Base-by-base conservation (phyloP, 2,329 filamentous ascomycete genomes). In the Herpotrichia juniperi region DNA sequence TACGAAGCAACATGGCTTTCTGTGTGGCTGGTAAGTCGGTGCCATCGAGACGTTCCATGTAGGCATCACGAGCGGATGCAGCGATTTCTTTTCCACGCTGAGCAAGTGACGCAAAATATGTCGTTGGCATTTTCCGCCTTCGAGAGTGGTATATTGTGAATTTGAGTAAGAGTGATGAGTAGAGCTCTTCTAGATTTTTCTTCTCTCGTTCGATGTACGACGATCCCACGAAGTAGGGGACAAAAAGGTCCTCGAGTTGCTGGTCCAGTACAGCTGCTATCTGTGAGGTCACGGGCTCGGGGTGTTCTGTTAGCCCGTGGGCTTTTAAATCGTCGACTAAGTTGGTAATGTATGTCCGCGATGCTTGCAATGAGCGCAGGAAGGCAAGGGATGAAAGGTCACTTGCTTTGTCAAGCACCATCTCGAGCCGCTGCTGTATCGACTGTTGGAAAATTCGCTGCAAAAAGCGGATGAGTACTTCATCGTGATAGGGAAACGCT, bases 361-460 rank as follows among this genome's bases (percentile, higher is more conserved):
- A 94, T 7, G 93, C 90, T 74, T 99, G 96, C 11, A 99, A 73
- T 12, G 91, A 94, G 54, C 94, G 86, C 25, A 99, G 77, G 69
- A 97, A 99, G 1, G 94, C 93, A 25, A 99, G 79, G 0, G 92
- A 93, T 0, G 96, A 99, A 14, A 97, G 87, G 4, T 89, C 90
- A 59, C 91, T 89, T 14, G 94, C 94, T 76, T 97, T 97, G 63
- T 96, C 93, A 42, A 99, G 79, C 3, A 99, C 93, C 85, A 96
- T 90, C 71, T 99, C 94, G 9, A 99, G 81, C 12, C 93, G 85
- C 73, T 97, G 93, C 74, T 99, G 96, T 56, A 99, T 93, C 1
- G 93, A 97, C 74, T 99, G 94, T 70, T 99, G 94, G 68, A 99
- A 99, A 10, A 99, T 89, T 60, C 94, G 85, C 74, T 99, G 94